These are phyloP conservation scores for Termitomyces sp. DNA, from an alignment of 768 basidiomycete species.

Conservation along the genomic window DNA sequence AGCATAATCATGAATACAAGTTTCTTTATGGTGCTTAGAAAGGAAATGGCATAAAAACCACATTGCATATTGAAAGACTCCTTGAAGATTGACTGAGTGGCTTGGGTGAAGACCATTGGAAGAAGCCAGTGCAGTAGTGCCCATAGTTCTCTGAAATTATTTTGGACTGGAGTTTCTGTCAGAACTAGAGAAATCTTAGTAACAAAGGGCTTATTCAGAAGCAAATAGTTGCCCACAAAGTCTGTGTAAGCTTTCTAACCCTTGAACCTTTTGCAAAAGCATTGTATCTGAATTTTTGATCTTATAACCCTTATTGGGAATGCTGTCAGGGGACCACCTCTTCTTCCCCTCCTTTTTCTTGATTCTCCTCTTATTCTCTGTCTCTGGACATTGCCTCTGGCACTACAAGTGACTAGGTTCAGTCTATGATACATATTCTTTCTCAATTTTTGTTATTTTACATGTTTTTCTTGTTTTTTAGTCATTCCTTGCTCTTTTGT, in stretches of 20 bases:
- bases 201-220: background rate
- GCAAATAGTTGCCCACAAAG: conserved; percentile 31
- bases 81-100: conserved; percentile 42
- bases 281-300: conserved; percentile 66
- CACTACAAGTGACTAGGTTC: no score
- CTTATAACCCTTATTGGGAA: conserved; percentile 64
- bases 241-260: conserved; percentile 50
- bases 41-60: conserved; percentile 45
- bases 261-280: conserved; percentile 45
- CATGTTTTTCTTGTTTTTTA: no score
- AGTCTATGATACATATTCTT: no score
- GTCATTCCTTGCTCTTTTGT: no score
- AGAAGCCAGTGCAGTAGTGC: conserved; percentile 50
- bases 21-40: conserved; percentile 41
- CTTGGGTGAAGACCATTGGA: conserved; percentile 43
- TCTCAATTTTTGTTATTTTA: no score
- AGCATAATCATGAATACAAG: conserved; percentile 51
- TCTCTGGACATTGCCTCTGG: no score
- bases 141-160: conserved; percentile 57
- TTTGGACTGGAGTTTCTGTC: conserved; percentile 72
- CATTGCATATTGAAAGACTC: conserved; percentile 46
- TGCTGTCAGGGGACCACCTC: no score
- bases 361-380: no score
- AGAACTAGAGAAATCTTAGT: conserved; percentile 34
- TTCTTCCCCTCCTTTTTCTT: no score